A percentile compares a stretch with the other conserved stretches of the same genome.
These are phyloP conservation scores for Mortierella alpina DNA, from an alignment of 192 early-diverging fungal species.

Conservation along the genomic window DNA sequence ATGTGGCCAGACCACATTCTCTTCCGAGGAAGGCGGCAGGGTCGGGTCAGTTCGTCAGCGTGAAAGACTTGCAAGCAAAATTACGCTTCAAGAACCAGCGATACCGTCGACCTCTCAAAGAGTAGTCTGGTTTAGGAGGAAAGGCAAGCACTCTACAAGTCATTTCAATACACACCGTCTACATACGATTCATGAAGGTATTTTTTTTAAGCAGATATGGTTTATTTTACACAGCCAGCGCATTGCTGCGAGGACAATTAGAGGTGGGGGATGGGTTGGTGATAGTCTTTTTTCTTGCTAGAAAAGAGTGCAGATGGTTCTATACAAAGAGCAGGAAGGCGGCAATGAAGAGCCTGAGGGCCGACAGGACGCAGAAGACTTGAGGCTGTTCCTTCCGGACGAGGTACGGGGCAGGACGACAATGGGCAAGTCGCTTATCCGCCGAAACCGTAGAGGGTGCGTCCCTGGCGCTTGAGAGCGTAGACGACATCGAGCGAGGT, in stretches of 20 bases:
- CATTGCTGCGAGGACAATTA: constrained; percentile 35
- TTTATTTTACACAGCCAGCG: constrained; percentile 50
- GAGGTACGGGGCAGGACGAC: background rate
- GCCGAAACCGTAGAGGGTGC: constrained; percentile 85
- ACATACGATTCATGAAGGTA: background rate
- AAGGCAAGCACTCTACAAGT: background rate
- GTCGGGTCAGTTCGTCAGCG: too few relatives aligned
- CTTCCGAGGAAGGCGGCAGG: too few relatives aligned
- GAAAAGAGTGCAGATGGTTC: constrained; percentile 21
- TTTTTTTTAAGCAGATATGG: background rate
- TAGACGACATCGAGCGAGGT: constrained; percentile 99
- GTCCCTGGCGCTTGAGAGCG: constrained; percentile 96
- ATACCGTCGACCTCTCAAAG: too few relatives aligned
- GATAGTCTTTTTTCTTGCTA: background rate
- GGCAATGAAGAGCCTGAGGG: constrained; percentile 4
- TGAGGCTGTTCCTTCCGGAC: constrained; percentile 1
- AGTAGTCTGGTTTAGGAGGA: too few relatives aligned
- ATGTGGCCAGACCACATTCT: too few relatives aligned
- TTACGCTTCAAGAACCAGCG: too few relatives aligned
- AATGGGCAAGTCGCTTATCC: constrained; percentile 52
- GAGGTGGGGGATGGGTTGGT: background rate
- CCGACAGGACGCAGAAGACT: background rate
- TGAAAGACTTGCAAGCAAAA: too few relatives aligned
- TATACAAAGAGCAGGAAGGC: constrained; percentile 39
- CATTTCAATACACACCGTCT: background rate